A percentile compares a stretch with the other conserved stretches of the same genome.
These are phyloP conservation scores for Picea abies DNA, from an alignment of 83 land plant genomes.

Conservation along the genomic window DNA sequence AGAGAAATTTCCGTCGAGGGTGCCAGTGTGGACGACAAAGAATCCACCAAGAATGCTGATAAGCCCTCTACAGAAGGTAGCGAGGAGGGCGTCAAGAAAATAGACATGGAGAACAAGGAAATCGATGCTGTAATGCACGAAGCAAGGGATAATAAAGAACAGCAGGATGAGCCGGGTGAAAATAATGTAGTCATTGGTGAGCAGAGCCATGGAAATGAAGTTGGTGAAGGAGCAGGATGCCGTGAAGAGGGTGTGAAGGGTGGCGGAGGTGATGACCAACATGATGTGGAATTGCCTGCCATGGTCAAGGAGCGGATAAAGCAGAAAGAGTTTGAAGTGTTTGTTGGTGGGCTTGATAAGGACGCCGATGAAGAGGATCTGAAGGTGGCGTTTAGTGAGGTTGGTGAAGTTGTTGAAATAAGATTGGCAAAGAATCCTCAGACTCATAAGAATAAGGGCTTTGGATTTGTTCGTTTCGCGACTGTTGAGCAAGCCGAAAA, in stretches of 20 bases:
- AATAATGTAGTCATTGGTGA: background rate
- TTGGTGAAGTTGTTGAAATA: slow-evolving; percentile 51
- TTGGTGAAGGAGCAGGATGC: too few relatives aligned
- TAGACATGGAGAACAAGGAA: background rate
- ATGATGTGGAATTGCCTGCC: slow-evolving; percentile 8
- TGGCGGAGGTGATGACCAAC: background rate
- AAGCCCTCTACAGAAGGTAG: too few relatives aligned
- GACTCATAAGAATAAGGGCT: slow-evolving; percentile 48
- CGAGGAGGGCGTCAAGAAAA: too few relatives aligned
- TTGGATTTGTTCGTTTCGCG: slow-evolving; percentile 47
- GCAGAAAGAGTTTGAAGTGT: slow-evolving; percentile 23
- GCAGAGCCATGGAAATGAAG: slow-evolving; percentile 18
- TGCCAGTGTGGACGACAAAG: too few relatives aligned
- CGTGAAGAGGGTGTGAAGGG: slow-evolving; percentile 9
- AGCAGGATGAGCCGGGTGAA: background rate
- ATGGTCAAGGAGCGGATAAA: slow-evolving; percentile 20
- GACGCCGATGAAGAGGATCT: slow-evolving; percentile 27
- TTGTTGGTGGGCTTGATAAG: slow-evolving; percentile 22
- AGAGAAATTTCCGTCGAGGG: too few relatives aligned
- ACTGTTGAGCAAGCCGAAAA: slow-evolving; percentile 34
- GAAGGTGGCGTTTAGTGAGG: slow-evolving; percentile 26
- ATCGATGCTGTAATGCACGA: slow-evolving; percentile 11
- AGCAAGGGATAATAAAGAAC: background rate
- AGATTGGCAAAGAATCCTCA: slow-evolving; percentile 34
- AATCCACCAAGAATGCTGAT: too few relatives aligned